A percentile compares a stretch with the other conserved stretches of the same genome.
Evolutionary conservation across 2,329 filamentous ascomycete species (phyloP).

Genomic region (Verticillium isaacii): DNA sequence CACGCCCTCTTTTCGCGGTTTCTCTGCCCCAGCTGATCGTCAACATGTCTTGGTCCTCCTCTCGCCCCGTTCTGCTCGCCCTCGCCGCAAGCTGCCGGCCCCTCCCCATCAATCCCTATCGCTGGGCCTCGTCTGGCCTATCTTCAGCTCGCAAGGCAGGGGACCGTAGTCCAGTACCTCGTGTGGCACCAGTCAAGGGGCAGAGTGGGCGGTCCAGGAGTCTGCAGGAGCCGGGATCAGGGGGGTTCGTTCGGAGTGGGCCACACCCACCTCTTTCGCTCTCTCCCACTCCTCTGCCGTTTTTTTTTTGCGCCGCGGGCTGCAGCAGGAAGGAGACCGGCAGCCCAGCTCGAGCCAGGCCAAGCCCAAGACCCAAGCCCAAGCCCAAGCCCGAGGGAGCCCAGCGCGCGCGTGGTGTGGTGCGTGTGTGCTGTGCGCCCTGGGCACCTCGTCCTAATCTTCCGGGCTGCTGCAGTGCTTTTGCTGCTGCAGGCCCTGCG

Average conservation of each 20-base stretch:
- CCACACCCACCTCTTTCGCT: not conserved
- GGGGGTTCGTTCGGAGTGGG: constrained; percentile 1
- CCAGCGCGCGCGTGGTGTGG: not conserved
- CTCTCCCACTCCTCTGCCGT: not conserved
- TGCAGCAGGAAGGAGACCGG: not conserved
- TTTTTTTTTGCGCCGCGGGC: not conserved
- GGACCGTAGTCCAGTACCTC: constrained; percentile 5
- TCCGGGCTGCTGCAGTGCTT: not conserved
- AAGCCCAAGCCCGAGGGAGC: not conserved
- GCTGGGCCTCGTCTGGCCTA: constrained; percentile 6
- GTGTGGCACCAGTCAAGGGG: constrained; percentile 8
- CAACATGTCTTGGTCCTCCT: not conserved
- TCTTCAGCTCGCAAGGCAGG: constrained; percentile 14
- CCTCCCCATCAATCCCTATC: not conserved
- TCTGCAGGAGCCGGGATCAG: constrained; percentile 10
- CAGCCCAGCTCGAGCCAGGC: not conserved
- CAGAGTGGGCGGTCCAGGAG: constrained; percentile 7
- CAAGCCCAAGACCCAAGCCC: not conserved
- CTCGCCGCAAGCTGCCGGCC: constrained; percentile 8
- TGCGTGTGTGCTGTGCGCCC: not conserved
- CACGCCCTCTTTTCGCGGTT: not conserved
- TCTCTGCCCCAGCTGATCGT: not conserved
- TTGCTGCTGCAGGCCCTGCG: not conserved
- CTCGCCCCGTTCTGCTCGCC: constrained; percentile 1
- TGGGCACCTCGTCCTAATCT: not conserved